phyloP scores from a whole-genome alignment of 305 asterid genomes.

The Solanum hybrid region DNA sequence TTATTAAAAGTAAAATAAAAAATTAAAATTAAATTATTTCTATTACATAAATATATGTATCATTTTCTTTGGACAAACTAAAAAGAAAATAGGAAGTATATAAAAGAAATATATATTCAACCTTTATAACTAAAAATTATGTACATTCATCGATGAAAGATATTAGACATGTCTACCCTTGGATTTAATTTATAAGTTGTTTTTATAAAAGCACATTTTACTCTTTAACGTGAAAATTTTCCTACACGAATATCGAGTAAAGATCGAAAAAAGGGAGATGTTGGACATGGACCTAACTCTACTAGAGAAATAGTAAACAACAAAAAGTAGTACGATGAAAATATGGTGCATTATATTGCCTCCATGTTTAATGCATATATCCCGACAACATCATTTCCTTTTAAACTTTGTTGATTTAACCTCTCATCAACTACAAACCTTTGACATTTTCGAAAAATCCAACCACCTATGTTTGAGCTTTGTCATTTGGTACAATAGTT shows the following conservation, averaged over 20 bases:
- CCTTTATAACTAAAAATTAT: background rate
- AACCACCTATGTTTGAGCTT: background rate
- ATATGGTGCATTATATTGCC: background rate
- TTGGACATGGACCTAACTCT: background rate
- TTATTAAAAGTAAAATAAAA: background rate
- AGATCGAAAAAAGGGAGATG: background rate
- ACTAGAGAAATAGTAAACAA: background rate
- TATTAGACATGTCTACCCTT: background rate
- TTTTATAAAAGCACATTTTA: background rate
- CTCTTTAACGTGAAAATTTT: background rate
- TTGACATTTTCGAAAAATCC: background rate
- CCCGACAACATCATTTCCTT: background rate
- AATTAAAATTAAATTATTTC: background rate
- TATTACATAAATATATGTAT: background rate
- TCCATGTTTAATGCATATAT: background rate
- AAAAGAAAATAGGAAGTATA: background rate
- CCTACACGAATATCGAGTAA: fast-evolving
- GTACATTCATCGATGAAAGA: background rate
- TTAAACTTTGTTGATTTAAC: background rate
- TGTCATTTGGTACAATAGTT: background rate
- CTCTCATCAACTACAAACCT: background rate
- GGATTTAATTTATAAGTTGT: background rate
- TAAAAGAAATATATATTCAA: background rate
- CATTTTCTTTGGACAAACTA: background rate
- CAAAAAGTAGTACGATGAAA: background rate